Evolutionary conservation across 2,329 filamentous ascomycete genomes (phyloP).

Genomic region (Xylaria sp.): DNA sequence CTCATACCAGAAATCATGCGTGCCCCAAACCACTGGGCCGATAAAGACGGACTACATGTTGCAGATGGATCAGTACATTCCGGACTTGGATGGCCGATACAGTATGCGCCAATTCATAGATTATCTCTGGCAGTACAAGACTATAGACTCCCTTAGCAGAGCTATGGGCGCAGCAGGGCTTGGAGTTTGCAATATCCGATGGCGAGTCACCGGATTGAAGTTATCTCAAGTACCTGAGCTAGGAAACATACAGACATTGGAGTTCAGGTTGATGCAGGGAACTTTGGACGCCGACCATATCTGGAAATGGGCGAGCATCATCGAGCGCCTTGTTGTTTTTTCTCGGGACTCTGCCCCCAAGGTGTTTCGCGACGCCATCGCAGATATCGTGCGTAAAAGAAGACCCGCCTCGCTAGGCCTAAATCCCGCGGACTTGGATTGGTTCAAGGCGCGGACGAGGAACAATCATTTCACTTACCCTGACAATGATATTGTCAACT

Average conservation of each 20-base stretch:
- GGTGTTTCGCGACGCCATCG: conserved; percentile 3
- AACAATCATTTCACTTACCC: conserved; percentile 43
- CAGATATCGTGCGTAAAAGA: not conserved
- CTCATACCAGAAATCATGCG: too few relatives aligned
- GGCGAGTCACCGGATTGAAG: not conserved
- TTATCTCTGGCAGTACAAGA: conserved; percentile 15
- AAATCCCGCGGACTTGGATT: not conserved
- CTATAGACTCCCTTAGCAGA: not conserved
- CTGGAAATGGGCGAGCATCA: conserved; percentile 30
- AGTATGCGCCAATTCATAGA: not conserved
- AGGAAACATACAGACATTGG: conserved; percentile 21
- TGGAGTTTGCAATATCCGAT: not conserved
- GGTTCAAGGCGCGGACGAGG: conserved; percentile 6
- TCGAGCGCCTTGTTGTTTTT: conserved; percentile 25
- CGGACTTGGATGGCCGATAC: not conserved
- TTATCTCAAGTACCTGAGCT: not conserved
- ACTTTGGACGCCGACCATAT: conserved; percentile 34
- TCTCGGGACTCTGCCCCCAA: conserved; percentile 47
- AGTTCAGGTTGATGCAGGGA: conserved; percentile 35
- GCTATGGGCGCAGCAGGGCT: not conserved
- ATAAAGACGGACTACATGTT: not conserved
- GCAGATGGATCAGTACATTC: conserved; percentile 2
- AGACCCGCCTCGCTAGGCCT: conserved; percentile 1
- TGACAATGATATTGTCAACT: conserved; percentile 43
- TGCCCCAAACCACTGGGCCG: not conserved